Base-by-base conservation (phyloP, 2,329 filamentous ascomycete genomes). In the Saccharata proteae region DNA sequence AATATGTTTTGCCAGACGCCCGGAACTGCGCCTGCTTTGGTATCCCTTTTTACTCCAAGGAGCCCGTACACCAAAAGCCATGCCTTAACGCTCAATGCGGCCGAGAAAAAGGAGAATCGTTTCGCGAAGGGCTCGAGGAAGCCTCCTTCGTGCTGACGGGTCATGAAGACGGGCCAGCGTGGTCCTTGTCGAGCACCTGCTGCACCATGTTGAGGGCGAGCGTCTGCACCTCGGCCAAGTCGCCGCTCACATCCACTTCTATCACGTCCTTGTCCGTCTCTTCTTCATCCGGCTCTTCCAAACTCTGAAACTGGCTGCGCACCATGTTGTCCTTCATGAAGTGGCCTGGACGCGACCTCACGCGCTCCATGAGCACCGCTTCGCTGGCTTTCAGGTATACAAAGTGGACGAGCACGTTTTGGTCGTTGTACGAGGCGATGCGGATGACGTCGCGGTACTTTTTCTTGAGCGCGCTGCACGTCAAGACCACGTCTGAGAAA, bases 251-350 rank as follows among this genome's bases (percentile, higher is more conserved):
- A 40, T 67, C 62, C 28, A 67, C 54, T 14, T 52, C 51, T 32
- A 63, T 41, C 2, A 65, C 58, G 40, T 67, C 62, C 40, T 51
- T 52, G 8, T 52, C 63, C 40, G 69, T 62, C 49, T 85, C 80
- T 34, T 82, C 73, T 26, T 60, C 57, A 30, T 66, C 66, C 0
- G 90, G 90, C 39, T 79, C 74, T 59, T 98, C 88, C n/a, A 98
- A 69, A 31, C 76, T 79, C 40, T 77, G 73, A 43, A 96, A 80
- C 54, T 98, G 90, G 58, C 84, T 93, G 47, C 80, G 77, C 6
- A 98, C 86, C 88, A 98, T 96, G 47, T 74, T 73, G 44, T 83
- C 80, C 46, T 90, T 88, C 86, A 98, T 94, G 59, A 90, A 98
- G 54, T 98, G 90, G 31, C 76, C 76, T 58, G 86, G 61, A 43